These are phyloP conservation scores for Ceratobasidium sp. DNA, from an alignment of 1,284 basidiomycete genomes.

Conservation along the genomic window DNA sequence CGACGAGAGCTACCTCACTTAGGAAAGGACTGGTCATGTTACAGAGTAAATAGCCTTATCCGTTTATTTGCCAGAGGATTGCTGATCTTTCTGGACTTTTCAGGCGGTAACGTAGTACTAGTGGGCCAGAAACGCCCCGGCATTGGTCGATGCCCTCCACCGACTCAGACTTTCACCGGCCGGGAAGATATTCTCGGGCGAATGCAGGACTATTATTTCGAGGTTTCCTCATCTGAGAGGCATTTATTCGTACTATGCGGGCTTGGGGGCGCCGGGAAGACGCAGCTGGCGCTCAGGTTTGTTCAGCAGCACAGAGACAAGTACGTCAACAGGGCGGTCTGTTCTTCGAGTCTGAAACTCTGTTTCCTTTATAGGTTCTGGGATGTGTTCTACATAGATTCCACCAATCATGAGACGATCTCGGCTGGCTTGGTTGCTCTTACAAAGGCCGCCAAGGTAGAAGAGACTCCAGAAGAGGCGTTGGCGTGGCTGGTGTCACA, in stretches of 20 bases:
- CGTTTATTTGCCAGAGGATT: background rate
- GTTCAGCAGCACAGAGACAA: background rate
- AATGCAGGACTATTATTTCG: slow-evolving; percentile 2
- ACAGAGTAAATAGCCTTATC: background rate
- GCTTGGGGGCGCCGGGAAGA: slow-evolving; percentile 17
- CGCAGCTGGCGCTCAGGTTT: slow-evolving; percentile 17
- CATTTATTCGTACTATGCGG: slow-evolving; percentile 26
- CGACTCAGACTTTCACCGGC: slow-evolving; percentile 7
- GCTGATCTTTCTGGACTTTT: background rate
- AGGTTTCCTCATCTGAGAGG: background rate
- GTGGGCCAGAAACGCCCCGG: too few species aligned
- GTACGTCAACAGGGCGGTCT: background rate
- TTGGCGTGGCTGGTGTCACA: slow-evolving; percentile 30
- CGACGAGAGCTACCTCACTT: background rate
- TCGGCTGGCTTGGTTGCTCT: background rate
- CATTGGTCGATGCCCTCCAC: background rate
- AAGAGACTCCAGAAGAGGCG: slow-evolving; percentile 5
- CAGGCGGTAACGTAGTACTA: too few species aligned
- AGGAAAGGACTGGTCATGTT: background rate
- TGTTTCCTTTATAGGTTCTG: background rate
- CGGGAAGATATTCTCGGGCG: background rate
- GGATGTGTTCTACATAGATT: slow-evolving; percentile 25
- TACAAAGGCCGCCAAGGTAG: background rate
- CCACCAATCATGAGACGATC: slow-evolving; percentile 9
- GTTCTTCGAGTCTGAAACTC: too few species aligned